Evolutionary conservation across 352 stramenopile genomes (phyloP).

Genomic region (Pythium plurisporium): DNA sequence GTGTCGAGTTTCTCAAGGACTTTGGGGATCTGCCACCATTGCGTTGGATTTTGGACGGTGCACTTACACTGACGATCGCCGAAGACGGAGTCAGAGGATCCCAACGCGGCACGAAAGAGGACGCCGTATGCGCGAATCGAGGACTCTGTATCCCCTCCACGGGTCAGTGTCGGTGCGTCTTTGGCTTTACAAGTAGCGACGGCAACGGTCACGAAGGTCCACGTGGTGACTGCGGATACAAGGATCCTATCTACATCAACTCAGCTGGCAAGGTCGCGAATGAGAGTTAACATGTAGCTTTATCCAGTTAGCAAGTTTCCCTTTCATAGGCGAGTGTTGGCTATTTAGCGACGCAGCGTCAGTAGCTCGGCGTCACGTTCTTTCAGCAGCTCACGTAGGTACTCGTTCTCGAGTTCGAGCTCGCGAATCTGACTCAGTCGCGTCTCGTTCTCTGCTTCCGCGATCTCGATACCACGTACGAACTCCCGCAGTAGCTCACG

Average conservation of each 20-base stretch:
- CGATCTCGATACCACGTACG: conserved; percentile 66
- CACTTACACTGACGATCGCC: conserved; percentile 43
- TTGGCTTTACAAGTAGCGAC: conserved; percentile 78
- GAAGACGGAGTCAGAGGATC: conserved; percentile 44
- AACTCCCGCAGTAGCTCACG: conserved; percentile 65
- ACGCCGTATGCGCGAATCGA: conserved; percentile 57
- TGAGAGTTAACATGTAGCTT: conserved; percentile 25
- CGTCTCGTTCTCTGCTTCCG: conserved; percentile 66
- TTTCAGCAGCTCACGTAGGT: conserved; percentile 42
- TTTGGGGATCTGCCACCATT: conserved; percentile 62
- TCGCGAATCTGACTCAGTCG: conserved; percentile 69
- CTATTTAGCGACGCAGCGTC: background rate
- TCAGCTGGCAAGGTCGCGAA: conserved; percentile 62
- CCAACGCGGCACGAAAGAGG: conserved; percentile 56
- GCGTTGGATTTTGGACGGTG: conserved; percentile 61
- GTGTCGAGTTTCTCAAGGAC: conserved; percentile 59
- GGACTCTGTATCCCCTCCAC: conserved; percentile 46
- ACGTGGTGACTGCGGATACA: conserved; percentile 90
- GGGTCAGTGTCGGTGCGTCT: conserved; percentile 56
- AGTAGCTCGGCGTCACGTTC: conserved; percentile 39
- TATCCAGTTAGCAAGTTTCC: background rate
- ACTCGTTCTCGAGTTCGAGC: conserved; percentile 59
- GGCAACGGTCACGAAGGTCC: conserved; percentile 73
- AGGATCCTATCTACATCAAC: conserved; percentile 66
- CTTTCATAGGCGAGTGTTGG: too few species aligned